Percentiles rank a stretch among this genome's conserved stretches.
Evolutionary conservation across 1,284 basidiomycete species (phyloP).

Genomic region (Boletellus deceptivus): DNA sequence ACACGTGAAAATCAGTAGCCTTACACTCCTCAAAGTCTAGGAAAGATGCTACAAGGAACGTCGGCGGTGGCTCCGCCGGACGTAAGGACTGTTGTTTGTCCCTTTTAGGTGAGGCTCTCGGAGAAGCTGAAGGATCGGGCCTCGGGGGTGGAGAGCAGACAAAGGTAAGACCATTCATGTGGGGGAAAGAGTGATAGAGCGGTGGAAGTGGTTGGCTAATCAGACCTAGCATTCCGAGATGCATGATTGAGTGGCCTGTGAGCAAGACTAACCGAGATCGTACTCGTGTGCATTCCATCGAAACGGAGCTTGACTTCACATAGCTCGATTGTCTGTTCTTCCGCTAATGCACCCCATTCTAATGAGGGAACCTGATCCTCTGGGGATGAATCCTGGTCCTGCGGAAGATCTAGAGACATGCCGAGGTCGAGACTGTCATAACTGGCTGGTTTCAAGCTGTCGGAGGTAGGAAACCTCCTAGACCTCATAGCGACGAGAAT

Average conservation of each 20-base stretch:
- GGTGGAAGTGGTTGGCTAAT: slow-evolving; percentile 47
- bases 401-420: slow-evolving; percentile 40
- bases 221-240: slow-evolving; percentile 35
- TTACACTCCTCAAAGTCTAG: slow-evolving; percentile 63
- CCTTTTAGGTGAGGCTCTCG: slow-evolving; percentile 32
- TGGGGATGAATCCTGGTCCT: slow-evolving; percentile 19
- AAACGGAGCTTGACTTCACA: slow-evolving; percentile 56
- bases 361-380: slow-evolving; percentile 35
- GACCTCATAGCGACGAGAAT: slow-evolving; percentile 67
- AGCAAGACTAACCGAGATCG: slow-evolving; percentile 11
- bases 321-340: slow-evolving; percentile 60
- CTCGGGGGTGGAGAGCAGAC: slow-evolving; percentile 39
- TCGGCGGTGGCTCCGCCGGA: slow-evolving; percentile 28
- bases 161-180: slow-evolving; percentile 47
- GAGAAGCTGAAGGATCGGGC: slow-evolving; percentile 25
- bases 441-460: slow-evolving; percentile 28
- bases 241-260: slow-evolving; percentile 8
- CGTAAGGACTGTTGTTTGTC: slow-evolving; percentile 30
- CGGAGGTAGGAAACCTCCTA: slow-evolving; percentile 40
- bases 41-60: slow-evolving; percentile 53
- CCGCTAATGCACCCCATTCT: slow-evolving; percentile 62
- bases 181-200: slow-evolving; percentile 35
- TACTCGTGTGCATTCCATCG: slow-evolving; percentile 45
- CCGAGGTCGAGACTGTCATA: slow-evolving; percentile 47
- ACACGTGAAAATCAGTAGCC: slow-evolving; percentile 17